Percentiles rank a stretch among this genome's conserved stretches.
Conservation (phyloP, 352 stramenopile species). For the Pythium myriotylum region DNA sequence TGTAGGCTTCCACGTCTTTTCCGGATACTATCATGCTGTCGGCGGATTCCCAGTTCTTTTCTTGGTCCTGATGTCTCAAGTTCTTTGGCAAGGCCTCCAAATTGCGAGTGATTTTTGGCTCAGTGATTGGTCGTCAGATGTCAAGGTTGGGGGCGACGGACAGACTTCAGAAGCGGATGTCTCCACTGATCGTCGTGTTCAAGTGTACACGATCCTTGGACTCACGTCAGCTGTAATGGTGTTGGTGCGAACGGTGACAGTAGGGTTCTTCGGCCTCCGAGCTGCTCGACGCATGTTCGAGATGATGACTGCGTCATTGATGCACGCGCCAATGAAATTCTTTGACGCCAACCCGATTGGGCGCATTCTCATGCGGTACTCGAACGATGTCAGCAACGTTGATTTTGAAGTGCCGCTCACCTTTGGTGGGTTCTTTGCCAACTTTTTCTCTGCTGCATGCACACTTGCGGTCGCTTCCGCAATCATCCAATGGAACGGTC, state of each 20-base stretch:
- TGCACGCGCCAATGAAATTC: constrained; percentile 87
- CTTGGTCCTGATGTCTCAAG: constrained; percentile 56
- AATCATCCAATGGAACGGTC: constrained; percentile 64
- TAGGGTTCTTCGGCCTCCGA: constrained; percentile 6
- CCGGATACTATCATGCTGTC: constrained; percentile 39
- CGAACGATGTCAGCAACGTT: constrained; percentile 78
- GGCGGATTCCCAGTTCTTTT: constrained; percentile 39
- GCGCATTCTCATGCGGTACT: constrained; percentile 88
- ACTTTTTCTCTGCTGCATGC: constrained; percentile 62
- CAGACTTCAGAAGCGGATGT: not conserved
- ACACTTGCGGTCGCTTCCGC: constrained; percentile 60
- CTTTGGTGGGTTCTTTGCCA: constrained; percentile 43
- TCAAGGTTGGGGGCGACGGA: not conserved
- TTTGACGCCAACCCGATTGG: constrained; percentile 91
- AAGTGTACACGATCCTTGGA: not conserved
- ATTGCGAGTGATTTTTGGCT: constrained; percentile 92
- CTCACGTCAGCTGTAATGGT: constrained; percentile 15
- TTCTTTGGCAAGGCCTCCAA: constrained; percentile 70
- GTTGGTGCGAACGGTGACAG: constrained; percentile 9
- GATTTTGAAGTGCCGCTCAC: constrained; percentile 55
- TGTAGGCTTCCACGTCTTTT: constrained; percentile 31
- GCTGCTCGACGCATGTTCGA: constrained; percentile 68
- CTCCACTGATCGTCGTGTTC: not conserved
- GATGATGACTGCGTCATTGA: constrained; percentile 72
- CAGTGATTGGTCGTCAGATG: constrained; percentile 70